Evolutionary conservation across 2,329 filamentous ascomycete species (phyloP), one percentile per base, ranked within the genome.

Genomic region (Penicillium thymicola): DNA sequence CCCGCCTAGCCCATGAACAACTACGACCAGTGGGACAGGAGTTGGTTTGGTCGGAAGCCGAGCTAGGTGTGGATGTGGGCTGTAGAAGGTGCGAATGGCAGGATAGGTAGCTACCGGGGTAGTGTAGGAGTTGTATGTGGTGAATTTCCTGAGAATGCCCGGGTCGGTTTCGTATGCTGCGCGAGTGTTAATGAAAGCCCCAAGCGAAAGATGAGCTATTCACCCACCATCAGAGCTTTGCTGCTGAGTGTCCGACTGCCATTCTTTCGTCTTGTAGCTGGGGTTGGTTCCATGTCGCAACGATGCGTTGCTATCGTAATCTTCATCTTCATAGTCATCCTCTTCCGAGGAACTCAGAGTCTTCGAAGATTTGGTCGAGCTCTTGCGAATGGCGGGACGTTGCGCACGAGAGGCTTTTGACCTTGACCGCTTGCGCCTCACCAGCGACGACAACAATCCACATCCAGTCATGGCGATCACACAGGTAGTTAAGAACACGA

Each of bases 1-100:
- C 47, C 94, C 94, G n/a, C 93, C 94, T 10, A 97, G 81, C 1
- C 94, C 94, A 69, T 97, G 94, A 55, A 97, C 81, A 70, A 95
- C 96, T 42, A 97, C 92, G 4, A 97, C 78, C 10, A 99, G 77
- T 1, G 94, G 94, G 11, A 97, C 76, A 0, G 89, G 87, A 0
- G 83, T 81, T 1, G 90, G 89, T 59, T 86, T 81, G 41, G 79
- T 82, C 3, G 90, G 91, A 4, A 97, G 81, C 71, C 94, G 89
- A 58, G 87, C 84, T n/a, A 87, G 85, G 68, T 97, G 91, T 21
- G 86, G 83, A 74, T 97, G 94, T 53, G 85, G 84, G 55, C 88
- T 85, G 75, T 89, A 92, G 73, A 97, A 97, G 42, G 92, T 86
- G 55, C 93, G 86, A 60, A 97, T 82, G 32, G 82, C 83, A 2